A percentile compares a stretch with the other conserved stretches of the same genome.
Conservation (phyloP, 2,329 filamentous ascomycete genomes). For the Pseudogymnoascus sp. region DNA sequence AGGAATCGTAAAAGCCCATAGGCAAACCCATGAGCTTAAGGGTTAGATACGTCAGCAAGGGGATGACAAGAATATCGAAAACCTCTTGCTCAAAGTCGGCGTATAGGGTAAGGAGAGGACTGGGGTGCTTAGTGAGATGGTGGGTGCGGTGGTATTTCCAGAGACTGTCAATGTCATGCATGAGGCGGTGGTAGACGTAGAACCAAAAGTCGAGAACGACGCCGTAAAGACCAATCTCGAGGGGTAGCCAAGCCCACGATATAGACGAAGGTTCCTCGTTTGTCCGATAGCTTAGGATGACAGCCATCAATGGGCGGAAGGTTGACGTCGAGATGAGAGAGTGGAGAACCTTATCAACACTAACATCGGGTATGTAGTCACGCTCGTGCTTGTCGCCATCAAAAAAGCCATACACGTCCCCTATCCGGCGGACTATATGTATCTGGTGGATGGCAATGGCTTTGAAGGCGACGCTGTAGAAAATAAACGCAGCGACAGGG, state of each 20-base stretch:
- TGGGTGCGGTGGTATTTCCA: slow-evolving; percentile 29
- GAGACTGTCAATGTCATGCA: slow-evolving; percentile 25
- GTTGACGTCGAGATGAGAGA: slow-evolving; percentile 22
- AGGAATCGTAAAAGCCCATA: no score
- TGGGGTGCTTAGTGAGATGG: slow-evolving; percentile 29
- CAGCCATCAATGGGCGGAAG: slow-evolving; percentile 21
- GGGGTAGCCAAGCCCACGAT: slow-evolving; percentile 17
- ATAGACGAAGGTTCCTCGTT: slow-evolving; percentile 15
- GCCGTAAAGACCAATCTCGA: slow-evolving; percentile 29
- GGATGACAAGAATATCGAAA: slow-evolving; percentile 27
- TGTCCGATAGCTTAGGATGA: slow-evolving; percentile 24
- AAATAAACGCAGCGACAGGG: slow-evolving; percentile 22
- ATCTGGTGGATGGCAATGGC: slow-evolving; percentile 27
- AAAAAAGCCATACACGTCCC: slow-evolving; percentile 28
- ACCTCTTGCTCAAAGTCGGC: slow-evolving; percentile 28
- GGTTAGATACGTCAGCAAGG: slow-evolving; percentile 24
- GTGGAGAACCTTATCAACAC: slow-evolving; percentile 21
- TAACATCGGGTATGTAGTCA: slow-evolving; percentile 31
- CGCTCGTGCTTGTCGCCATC: slow-evolving; percentile 30
- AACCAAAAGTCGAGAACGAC: slow-evolving; percentile 29
- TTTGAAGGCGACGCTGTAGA: slow-evolving; percentile 30
- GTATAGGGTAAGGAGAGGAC: slow-evolving; percentile 28
- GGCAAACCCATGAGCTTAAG: slow-evolving; percentile 16
- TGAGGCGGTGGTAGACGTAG: slow-evolving; percentile 27
- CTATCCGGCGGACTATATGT: slow-evolving; percentile 26